Evolutionary conservation across 495 filamentous ascomycete species (phyloP), one percentile per base, ranked within the genome.

Genomic region (Lophium mytilinum): DNA sequence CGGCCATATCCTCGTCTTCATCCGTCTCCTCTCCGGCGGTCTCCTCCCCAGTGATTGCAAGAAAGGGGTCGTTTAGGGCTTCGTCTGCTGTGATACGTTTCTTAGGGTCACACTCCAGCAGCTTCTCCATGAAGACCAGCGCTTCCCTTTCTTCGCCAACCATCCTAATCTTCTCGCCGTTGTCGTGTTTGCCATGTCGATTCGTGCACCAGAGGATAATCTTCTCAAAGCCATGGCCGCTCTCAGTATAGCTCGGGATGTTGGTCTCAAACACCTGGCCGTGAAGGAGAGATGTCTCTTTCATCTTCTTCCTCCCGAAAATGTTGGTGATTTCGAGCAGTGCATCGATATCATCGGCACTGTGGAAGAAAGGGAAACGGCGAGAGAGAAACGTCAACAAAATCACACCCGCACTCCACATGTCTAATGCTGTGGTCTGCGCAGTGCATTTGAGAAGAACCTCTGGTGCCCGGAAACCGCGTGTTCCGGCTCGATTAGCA

Each of bases 351-450:
- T 98, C 93, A 67, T 98, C 93, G 11, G 89, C 85, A 37, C 87
- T 92, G 73, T 98, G 95, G 78, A 98, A 98, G 74, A 98, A 98
- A 40, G 93, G 93, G 62, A 98, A 98, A 7, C 93, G 86, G 50
- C 83, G 83, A 12, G 88, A 87, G 9, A 98, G 78, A 45, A 98
- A 83, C 1, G 93, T 97, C 11, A 98, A 74, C 1, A 98, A 81
- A 56, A 97, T 94, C 8, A 98, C 90, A 18, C 93, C 93, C 0
- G 84, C 90, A 12, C 90, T 95, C 93, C 93, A 98, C 65, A 98
- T 86, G 69, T 98, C 93, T 61, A 98, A 92, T 21, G 63, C 61
- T 8, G 87, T 90, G n/a, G 87, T 95, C 71, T 98, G 93, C 40
- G 87, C 85, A 0, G 94, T 97, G 71, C 93, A 98, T 71, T 98